Conservation (phyloP, 441 rosid species). For the Sinapis alba region DNA sequence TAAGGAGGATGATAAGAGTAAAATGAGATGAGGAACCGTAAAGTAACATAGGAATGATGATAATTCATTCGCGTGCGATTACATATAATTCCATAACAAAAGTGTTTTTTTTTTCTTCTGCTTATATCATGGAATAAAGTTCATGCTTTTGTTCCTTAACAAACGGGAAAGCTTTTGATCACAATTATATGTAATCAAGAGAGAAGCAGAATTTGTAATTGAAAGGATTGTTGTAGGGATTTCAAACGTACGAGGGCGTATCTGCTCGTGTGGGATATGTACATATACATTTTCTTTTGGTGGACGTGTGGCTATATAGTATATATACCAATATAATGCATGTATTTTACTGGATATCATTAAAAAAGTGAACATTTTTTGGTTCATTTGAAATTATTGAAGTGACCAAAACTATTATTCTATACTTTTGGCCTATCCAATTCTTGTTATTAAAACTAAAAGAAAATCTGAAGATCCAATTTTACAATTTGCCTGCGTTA, state of each 20-base stretch:
- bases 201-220: background rate
- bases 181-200: conserved; percentile 8
- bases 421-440: background rate
- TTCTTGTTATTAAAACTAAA: background rate
- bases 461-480: background rate
- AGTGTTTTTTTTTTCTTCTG: background rate
- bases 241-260: background rate
- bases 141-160: conserved; percentile 31
- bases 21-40: conserved; percentile 30
- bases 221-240: conserved; percentile 3
- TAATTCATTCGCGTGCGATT: conserved; percentile 31
- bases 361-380: background rate
- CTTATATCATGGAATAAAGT: conserved; percentile 12
- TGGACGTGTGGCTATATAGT: background rate
- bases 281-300: background rate
- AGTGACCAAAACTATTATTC: background rate
- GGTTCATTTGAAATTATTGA: background rate
- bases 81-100: conserved; percentile 11
- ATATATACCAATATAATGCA: background rate
- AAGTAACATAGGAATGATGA: conserved; percentile 26
- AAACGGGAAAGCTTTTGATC: conserved; percentile 18
- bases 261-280: conserved; percentile 16
- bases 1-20: conserved; percentile 33
- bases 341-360: background rate
- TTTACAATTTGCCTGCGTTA: background rate